Evolutionary conservation across 2,329 filamentous ascomycete species (phyloP).

Genomic region (Cyclaneusma minus): DNA sequence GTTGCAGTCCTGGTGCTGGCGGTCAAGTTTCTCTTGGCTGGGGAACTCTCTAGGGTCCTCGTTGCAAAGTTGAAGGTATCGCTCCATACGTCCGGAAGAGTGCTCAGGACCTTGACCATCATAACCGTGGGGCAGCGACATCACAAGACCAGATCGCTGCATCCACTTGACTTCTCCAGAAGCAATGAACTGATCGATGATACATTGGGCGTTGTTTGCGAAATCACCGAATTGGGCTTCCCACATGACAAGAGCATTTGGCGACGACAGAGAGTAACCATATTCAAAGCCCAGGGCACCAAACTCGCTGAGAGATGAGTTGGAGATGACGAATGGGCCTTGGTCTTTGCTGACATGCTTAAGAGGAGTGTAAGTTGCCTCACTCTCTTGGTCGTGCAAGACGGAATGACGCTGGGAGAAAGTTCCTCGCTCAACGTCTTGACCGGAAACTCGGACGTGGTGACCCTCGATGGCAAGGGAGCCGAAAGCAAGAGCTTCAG

Average conservation of each 20-base stretch:
- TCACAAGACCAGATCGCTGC: conserved; percentile 89
- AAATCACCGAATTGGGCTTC: conserved; percentile 99
- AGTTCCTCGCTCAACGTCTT: conserved; percentile 98
- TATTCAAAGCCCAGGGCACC: conserved; percentile 90
- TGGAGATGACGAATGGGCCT: conserved; percentile 89
- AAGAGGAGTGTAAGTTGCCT: conserved; percentile 83
- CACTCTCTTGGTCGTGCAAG: conserved; percentile 91
- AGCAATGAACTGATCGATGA: conserved; percentile 97
- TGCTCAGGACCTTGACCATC: conserved; percentile 97
- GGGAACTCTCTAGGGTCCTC: conserved; percentile 94
- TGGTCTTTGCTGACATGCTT: conserved; percentile 83
- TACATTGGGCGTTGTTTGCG: conserved; percentile 97
- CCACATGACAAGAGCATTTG: conserved; percentile 97
- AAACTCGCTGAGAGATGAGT: conserved; percentile 68
- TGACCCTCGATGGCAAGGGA: conserved; percentile 83
- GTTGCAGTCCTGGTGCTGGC: conserved; percentile 98
- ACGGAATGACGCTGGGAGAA: conserved; percentile 97
- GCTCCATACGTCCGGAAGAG: conserved; percentile 92
- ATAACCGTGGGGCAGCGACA: conserved; percentile 94
- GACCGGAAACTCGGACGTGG: conserved; percentile 92
- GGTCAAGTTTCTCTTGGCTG: conserved; percentile 71
- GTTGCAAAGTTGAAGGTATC: conserved; percentile 93
- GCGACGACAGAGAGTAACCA: conserved; percentile 92
- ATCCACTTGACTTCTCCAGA: conserved; percentile 98
- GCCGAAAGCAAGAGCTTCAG: conserved; percentile 89